phyloP scores from a whole-genome alignment of 768 basidiomycete species.

The Dentipellis sp. region DNA sequence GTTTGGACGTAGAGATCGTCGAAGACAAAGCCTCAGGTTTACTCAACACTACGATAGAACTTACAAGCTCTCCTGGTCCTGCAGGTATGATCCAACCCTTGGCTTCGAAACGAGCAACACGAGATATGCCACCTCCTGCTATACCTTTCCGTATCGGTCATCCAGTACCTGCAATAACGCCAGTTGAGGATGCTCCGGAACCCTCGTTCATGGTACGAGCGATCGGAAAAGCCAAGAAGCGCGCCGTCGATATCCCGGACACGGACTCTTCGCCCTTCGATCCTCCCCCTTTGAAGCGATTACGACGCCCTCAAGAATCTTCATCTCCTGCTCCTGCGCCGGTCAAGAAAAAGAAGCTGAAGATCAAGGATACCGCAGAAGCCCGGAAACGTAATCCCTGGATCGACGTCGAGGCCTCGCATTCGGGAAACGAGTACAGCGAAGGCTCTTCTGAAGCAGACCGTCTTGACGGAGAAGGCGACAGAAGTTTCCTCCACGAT shows the following conservation, averaged over 20 bases:
- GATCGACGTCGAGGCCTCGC: constrained; percentile 62
- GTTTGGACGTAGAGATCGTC: constrained; percentile 7
- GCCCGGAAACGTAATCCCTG: constrained; percentile 34
- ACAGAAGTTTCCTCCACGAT: constrained; percentile 57
- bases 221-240: constrained; percentile 23
- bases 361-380: constrained; percentile 20
- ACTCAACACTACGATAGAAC: not conserved
- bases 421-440: constrained; percentile 76
- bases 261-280: constrained; percentile 24
- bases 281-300: constrained; percentile 24
- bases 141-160: not conserved
- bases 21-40: constrained; percentile 2
- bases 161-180: not conserved
- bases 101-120: not conserved
- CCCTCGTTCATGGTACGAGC: constrained; percentile 39
- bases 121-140: constrained; percentile 26
- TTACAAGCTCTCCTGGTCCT: not conserved
- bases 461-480: constrained; percentile 51
- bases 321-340: constrained; percentile 5
- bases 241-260: constrained; percentile 1
- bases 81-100: not conserved
- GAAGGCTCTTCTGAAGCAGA: constrained; percentile 51
- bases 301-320: constrained; percentile 13
- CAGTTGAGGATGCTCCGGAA: constrained; percentile 19
- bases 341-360: constrained; percentile 18